These are phyloP conservation scores for Echium plantagineum DNA, from an alignment of 257 asterid genomes.

Conservation along the genomic window DNA sequence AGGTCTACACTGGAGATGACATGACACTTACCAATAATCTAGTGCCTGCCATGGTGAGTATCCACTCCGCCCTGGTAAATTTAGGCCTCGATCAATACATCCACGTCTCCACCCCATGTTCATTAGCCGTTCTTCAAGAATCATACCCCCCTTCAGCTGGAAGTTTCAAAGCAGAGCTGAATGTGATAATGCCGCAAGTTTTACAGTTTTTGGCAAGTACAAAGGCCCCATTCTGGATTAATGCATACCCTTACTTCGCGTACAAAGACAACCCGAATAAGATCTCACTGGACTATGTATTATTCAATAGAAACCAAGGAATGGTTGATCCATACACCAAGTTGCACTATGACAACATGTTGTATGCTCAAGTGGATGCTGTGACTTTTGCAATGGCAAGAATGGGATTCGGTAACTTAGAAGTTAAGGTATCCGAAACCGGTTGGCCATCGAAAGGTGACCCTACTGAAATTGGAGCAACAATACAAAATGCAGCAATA, in stretches of 20 bases:
- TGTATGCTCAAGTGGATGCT: no score
- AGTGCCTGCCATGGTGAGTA: conserved; percentile 70
- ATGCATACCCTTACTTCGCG: no score
- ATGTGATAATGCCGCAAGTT: conserved; percentile 47
- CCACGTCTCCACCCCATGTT: conserved; percentile 62
- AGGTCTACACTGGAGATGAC: conserved; percentile 62
- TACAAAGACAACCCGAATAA: no score
- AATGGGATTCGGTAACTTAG: no score
- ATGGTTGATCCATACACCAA: conserved; percentile 10
- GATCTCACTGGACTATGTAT: no score
- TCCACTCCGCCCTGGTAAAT: conserved; percentile 49
- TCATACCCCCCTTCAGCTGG: conserved; percentile 96
- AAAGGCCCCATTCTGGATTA: conserved; percentile 76
- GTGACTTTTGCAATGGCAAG: no score
- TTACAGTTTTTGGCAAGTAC: conserved; percentile 53
- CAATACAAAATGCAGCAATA: conserved; percentile 37
- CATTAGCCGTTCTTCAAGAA: conserved; percentile 46
- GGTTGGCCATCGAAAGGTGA: no score
- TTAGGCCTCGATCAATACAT: conserved; percentile 45
- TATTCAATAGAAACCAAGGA: no score
- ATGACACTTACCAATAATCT: conserved; percentile 41
- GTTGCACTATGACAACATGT: no score
- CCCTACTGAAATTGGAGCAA: conserved; percentile 36
- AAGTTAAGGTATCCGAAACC: no score
- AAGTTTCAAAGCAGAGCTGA: conserved; percentile 35